Base-by-base conservation (phyloP, 352 stramenopile genomes). In the Phytopythium kandeliae region DNA sequence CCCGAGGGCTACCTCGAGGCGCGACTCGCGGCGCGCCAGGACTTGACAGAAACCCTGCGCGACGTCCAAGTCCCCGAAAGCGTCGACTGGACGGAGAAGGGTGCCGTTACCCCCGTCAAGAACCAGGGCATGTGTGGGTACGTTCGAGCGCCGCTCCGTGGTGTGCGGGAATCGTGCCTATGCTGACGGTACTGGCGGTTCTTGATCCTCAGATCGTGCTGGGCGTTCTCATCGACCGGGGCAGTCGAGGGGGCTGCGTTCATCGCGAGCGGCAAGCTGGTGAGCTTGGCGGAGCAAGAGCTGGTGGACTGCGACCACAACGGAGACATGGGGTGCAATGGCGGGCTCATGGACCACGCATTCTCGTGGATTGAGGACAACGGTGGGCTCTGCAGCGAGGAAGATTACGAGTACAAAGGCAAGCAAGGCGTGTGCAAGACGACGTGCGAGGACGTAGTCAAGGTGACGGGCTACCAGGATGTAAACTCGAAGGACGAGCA, bases 191-290 rank as follows among this genome's bases (percentile, higher is more conserved):
- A 3, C 6, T 6, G 33, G 22, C 30, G 13, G 10, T 40, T 3
- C 8, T 21, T 1, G 1, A 30, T 21, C 8, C 47, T 30, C 45
- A 57, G 58, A 19, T 97, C 89, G 33, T 99, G 96, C 77, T 99
- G 96, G 96, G 92, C 93, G 9, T 99, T 99, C 71, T 98, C 92
- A 4, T 85, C 97, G 6, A 98, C 95, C 17, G 97, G 96, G 19
- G 82, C 92, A 2, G 89, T 99, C 46, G 97, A 99, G 78, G 96
- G 94, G n/a, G 90, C 87, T 19, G 85, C 96, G 55, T 98, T 87
- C 57, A 73, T 98, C 28, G 66, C 95, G 28, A 97, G 61, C 43
- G 81, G 82, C 45, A 76, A 89, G 55, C 78, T 98, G 2, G 55
- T 89, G 10, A 79, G 66, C 49, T 63, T 99, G 22, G 98, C 88